Base-by-base conservation (phyloP, 2,329 filamentous ascomycete species). In the Penicillium sp. region DNA sequence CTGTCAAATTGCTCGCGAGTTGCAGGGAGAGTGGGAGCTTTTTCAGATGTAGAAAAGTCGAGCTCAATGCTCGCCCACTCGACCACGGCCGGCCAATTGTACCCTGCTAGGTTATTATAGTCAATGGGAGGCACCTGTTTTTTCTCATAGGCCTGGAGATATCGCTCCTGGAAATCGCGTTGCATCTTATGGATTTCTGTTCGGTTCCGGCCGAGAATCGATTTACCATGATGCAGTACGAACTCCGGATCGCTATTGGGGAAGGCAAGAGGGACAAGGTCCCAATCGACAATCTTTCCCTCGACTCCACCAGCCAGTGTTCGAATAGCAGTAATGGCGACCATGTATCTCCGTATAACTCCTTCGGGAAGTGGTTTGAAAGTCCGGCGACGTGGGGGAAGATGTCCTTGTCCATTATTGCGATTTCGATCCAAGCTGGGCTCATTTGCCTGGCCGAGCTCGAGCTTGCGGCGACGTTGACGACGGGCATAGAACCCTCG, bases 61-160 rank as follows among this genome's bases (percentile, higher is more conserved):
- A 81, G 65, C 48, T 76, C 72, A 10, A 67, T 64, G 29, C 70
- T 69, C 9, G 77, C 77, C 80, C 80, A 82, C 8, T 79, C 72
- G 5, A 80, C 73, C 13, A 82, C 67, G 26, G 68, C 68, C 43
- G 69, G 66, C 80, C 80, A 82, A 57, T 81, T 73, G 62, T 80
- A 81, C 10, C 58, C 61, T 48, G 73, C 67, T 31, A 81, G 63
- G 49, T 81, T 63, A 19, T 74, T 65, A 49, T 76, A 80, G 55
- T 81, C 69, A 45, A 82, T 75, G 2, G 60, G 60, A 9, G 80
- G 79, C 3, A 82, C 73, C 45, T 75, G 63, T 7, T 70, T 69
- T 8, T 71, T 71, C 33, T 72, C 72, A 53, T 82, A 80, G 2
- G 79, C 80, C 43, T 76, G 72, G 13, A 78, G 63, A 56, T 77